Conservation (phyloP, 116 monocot species). For the Zostera marina region DNA sequence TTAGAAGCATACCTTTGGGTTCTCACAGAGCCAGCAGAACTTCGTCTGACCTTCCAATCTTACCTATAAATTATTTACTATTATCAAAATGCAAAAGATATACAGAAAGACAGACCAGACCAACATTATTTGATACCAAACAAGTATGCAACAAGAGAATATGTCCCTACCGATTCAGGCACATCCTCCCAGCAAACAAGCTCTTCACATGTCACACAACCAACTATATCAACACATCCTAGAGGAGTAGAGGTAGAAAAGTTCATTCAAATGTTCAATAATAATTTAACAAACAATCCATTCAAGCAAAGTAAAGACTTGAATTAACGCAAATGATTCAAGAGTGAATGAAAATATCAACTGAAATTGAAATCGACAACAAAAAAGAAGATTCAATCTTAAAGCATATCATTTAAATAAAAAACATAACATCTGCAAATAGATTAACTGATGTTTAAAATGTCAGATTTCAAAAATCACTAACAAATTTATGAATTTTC, state of each 20-base stretch:
- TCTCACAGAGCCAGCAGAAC: conserved; percentile 90
- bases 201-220: conserved; percentile 76
- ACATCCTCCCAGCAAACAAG: conserved; percentile 61
- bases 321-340: not conserved
- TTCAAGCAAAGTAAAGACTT: not conserved
- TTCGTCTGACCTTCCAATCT: conserved; percentile 72
- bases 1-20: conserved; percentile 39
- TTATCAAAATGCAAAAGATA: not conserved
- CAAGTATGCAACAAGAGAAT: not conserved
- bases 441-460: too few relatives aligned
- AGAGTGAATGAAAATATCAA: not conserved
- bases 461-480: too few relatives aligned
- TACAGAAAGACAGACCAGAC: not conserved
- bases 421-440: too few relatives aligned
- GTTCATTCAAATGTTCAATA: not conserved
- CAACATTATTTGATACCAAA: conserved; percentile 1
- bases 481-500: too few relatives aligned
- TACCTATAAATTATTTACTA: conserved; percentile 27
- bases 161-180: conserved; percentile 54
- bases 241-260: conserved; percentile 4
- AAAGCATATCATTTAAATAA: not conserved
- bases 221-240: conserved; percentile 87
- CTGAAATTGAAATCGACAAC: not conserved
- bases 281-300: not conserved
- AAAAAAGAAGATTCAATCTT: not conserved